These are phyloP conservation scores for Sonneratia alba DNA, from an alignment of 345 rosid species.

Conservation along the genomic window DNA sequence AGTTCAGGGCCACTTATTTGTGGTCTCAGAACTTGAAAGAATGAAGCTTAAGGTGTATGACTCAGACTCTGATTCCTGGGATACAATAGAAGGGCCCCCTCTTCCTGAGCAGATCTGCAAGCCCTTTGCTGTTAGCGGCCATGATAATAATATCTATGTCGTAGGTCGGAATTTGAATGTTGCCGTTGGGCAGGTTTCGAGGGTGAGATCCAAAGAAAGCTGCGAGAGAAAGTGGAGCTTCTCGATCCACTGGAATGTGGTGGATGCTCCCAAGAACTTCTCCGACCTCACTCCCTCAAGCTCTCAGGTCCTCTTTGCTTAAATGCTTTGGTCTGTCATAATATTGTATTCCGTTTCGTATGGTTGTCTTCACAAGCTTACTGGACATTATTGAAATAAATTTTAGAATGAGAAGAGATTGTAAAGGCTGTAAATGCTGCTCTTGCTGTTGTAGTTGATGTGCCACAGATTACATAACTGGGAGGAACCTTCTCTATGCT, in stretches of 20 bases:
- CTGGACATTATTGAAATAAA: not conserved
- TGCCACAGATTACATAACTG: not conserved
- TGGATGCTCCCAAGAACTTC: constrained; percentile 49
- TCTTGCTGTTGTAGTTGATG: not conserved
- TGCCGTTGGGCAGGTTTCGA: constrained; percentile 53
- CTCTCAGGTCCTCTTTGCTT: constrained; percentile 72
- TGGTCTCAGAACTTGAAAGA: constrained; percentile 75
- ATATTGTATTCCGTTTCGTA: not conserved
- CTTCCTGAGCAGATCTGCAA: constrained; percentile 79
- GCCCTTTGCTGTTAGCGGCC: constrained; percentile 68
- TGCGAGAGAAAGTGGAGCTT: constrained; percentile 31
- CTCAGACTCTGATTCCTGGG: constrained; percentile 57
- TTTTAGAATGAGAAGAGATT: not conserved
- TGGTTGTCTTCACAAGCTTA: not conserved
- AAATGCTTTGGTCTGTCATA: constrained; percentile 1
- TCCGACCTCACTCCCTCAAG: constrained; percentile 67
- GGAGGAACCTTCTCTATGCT: not conserved
- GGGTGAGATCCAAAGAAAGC: constrained; percentile 15
- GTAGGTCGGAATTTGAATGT: constrained; percentile 66
- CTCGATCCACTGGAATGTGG: constrained; percentile 58
- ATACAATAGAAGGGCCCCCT: constrained; percentile 57
- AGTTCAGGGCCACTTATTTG: constrained; percentile 54
- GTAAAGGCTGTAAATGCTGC: not conserved
- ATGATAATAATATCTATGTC: constrained; percentile 53
- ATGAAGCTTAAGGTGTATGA: constrained; percentile 90